Evolutionary conservation across 2,329 filamentous ascomycete species (phyloP), one percentile per base, ranked within the genome.

Genomic region (Coniochaeta ligniaria): DNA sequence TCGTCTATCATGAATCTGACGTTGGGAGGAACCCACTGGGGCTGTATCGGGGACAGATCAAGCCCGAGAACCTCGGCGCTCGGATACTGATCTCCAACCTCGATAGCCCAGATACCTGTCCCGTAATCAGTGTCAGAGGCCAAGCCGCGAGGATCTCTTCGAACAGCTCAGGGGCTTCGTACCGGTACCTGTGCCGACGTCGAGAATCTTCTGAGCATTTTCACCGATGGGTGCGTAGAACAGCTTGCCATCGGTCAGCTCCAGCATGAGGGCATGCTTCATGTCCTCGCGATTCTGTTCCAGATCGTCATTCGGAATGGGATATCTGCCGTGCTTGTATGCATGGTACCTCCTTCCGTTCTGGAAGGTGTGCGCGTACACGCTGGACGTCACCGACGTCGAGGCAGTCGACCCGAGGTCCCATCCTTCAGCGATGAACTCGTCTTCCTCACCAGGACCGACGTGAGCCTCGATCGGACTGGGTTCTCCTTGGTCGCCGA

Each of bases 1-100:
- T 84, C 81, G 63, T 83, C 81, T n/a, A 84, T 73, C 56, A 81
- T 68, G 68, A 83, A 83, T 28, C 58, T 35, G 59, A 62, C 50
- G 28, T 60, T 62, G 14, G 55, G 43, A 17, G 60, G 59, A 16
- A 60, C 73, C 66, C 66, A 69, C 17, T 57, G 28, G 5, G 66
- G 65, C 57, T 68, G 67, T 50, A 67, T 68, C 20, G 66, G 67
- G 17, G 62, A 64, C 43, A 66, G 58, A 61, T 68, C 67, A 22
- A 65, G 60, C 11, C 67, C 67, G 12, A 68, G 59, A 12, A 68
- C 62, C 35, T 63, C 57, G 28, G 66, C 64, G 52, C 61, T 55
- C 20, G 55, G 60, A n/a, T 41, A 45, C 45, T 58, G 57, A 20
- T 61, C 60, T 12, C 24, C 60, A 17, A 59, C 59, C 57, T 56